Base-by-base conservation (phyloP, 169 alveolate genomes). In the Plasmodium adleri region DNA sequence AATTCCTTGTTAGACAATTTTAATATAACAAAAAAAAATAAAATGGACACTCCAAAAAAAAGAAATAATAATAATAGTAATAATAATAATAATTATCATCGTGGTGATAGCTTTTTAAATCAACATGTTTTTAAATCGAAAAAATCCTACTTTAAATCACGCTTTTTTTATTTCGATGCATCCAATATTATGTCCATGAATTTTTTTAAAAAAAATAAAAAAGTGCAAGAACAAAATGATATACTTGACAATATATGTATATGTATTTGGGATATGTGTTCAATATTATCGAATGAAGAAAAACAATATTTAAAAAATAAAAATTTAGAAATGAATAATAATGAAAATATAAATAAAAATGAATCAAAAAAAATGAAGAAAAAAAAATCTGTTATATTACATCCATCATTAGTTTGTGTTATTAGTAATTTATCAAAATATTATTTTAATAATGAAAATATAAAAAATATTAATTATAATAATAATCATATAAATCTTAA, bases 261-360 rank as follows among this genome's bases (percentile, higher is more conserved):
- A 54, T 78, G 89, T 52, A 72, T 78, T 22, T 78, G 89, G 89
- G 89, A 78, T 24, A 5, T 78, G 26, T 78, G 89, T 12, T 78
- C 89, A 1, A 78, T 78, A 22, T 12, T 78, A n/a, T 64, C 78
- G 1, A 78, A 78, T 60, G 78, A 78, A 17, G 78, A 78, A 24
- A 78, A 78, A 9, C 5, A 10, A 2, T 78, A 64, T 56, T 66
- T 78, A 52, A 22, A 64, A 17, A 52, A 68, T 39, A 76, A 76
- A 76, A 47, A 76, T 2, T n/a, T 43, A 5, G 58, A 47, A 24
- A 17, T 15, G 17, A 75, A 20, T 66, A 12, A 10, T 17, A 20
- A 75, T 28, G 64, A 63, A 39, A 47, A 45, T 28, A 22, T 54
- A 7, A n/a, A 54, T n/a, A 73, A 15, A 24, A 8, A 9, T 1